Percentiles rank a stretch among this genome's conserved stretches.
Conservation (phyloP, 108 stramenopile species). For the Cyclostephanos tholiformis region DNA sequence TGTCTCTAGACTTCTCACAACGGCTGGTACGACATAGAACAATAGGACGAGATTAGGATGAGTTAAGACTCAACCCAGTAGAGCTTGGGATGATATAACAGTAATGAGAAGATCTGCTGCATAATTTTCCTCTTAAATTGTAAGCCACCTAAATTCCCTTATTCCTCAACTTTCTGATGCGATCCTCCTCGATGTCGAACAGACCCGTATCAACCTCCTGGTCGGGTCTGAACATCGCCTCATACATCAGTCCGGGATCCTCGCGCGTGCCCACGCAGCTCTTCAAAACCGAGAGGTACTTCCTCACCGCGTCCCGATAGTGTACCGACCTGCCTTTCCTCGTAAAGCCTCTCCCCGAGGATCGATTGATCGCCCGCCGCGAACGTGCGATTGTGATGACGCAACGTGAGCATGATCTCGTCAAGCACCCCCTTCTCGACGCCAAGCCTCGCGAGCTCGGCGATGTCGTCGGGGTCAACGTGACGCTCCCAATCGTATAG, state of each 20-base stretch:
- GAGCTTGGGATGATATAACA: too few relatives aligned
- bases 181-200: constrained; percentile 64
- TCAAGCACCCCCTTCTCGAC: constrained; percentile 67
- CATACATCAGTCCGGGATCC: constrained; percentile 70
- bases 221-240: constrained; percentile 66
- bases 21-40: too few relatives aligned
- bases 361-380: constrained; percentile 73
- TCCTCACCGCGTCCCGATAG: constrained; percentile 45
- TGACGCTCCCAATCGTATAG: constrained; percentile 81
- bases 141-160: constrained; percentile 31
- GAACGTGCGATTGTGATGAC: constrained; percentile 74
- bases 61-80: too few relatives aligned
- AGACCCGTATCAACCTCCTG: constrained; percentile 66
- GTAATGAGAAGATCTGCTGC: too few relatives aligned
- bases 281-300: constrained; percentile 55
- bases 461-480: constrained; percentile 77
- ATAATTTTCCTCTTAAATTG: not conserved
- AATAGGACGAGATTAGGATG: too few relatives aligned
- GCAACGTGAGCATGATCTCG: constrained; percentile 68
- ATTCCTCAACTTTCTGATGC: constrained; percentile 46
- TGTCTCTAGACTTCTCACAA: too few relatives aligned
- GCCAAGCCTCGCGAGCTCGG: constrained; percentile 57
- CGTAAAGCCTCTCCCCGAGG: constrained; percentile 60
- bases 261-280: constrained; percentile 47
- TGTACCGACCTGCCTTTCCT: constrained; percentile 59